Evolutionary conservation across 257 asterid species (phyloP).

Genomic region (Solanum bulbocastanum): DNA sequence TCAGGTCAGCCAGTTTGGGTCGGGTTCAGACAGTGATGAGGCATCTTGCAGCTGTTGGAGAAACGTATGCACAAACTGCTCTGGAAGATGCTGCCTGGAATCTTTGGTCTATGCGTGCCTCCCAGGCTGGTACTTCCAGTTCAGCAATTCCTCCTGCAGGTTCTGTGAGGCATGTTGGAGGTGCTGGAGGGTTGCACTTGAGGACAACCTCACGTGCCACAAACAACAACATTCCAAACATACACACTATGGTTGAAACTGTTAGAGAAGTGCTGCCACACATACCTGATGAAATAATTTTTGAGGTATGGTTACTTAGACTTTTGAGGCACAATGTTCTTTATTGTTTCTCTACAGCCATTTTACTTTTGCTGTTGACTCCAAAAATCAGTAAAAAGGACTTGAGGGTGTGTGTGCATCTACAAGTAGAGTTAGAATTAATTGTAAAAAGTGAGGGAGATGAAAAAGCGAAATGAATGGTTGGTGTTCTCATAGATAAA

Average conservation of each 20-base stretch:
- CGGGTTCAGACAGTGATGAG: slow-evolving; percentile 90
- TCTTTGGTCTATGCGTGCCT: slow-evolving; percentile 51
- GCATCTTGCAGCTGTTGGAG: slow-evolving; percentile 88
- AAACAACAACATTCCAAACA: slow-evolving; percentile 39
- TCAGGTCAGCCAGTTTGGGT: slow-evolving; percentile 41
- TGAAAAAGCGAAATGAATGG: not conserved
- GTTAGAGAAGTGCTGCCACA: slow-evolving; percentile 84
- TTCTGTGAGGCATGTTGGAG: slow-evolving; percentile 26
- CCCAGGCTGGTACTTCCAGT: slow-evolving; percentile 66
- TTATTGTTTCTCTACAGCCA: not conserved
- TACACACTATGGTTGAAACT: slow-evolving; percentile 64
- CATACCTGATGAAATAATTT: slow-evolving; percentile 59
- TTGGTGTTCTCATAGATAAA: not conserved
- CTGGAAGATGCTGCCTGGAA: slow-evolving; percentile 70
- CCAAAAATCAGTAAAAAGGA: not conserved
- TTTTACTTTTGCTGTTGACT: not conserved
- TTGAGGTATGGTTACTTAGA: slow-evolving; percentile 35
- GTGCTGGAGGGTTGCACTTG: slow-evolving; percentile 34
- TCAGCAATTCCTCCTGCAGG: slow-evolving; percentile 30
- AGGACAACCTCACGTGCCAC: slow-evolving; percentile 31
- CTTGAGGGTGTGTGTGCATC: not conserved
- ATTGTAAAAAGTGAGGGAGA: not conserved
- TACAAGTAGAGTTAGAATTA: not conserved
- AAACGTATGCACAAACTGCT: slow-evolving; percentile 67
- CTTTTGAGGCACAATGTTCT: not conserved